Conservation (phyloP, 108 stramenopile species). For the Stephanodiscus minutulus region DNA sequence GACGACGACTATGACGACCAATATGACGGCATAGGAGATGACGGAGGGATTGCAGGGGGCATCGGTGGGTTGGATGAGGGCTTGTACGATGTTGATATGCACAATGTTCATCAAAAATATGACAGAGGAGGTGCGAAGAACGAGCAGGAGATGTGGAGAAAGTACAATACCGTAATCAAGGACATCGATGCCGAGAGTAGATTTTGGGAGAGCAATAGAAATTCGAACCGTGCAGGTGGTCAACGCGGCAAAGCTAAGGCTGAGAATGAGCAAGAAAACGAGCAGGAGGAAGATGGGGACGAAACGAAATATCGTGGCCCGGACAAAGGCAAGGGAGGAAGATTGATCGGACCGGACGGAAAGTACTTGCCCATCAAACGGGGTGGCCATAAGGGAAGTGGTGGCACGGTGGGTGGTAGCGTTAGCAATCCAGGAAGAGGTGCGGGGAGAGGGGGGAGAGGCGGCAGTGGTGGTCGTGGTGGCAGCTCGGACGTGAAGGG, state of each 20-base stretch:
- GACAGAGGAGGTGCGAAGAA: constrained; percentile 35
- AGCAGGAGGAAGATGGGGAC: constrained; percentile 26
- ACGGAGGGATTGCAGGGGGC: constrained; percentile 60
- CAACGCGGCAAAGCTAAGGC: background rate
- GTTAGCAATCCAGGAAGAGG: constrained; percentile 10
- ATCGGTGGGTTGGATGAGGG: constrained; percentile 47
- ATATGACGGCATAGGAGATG: constrained; percentile 74
- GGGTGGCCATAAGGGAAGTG: constrained; percentile 45
- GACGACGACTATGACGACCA: constrained; percentile 90
- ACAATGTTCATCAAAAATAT: constrained; percentile 58
- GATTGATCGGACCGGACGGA: constrained; percentile 78
- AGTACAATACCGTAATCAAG: constrained; percentile 68
- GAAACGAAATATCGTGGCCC: constrained; percentile 72
- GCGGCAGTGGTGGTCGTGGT: constrained; percentile 22
- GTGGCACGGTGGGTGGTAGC: constrained; percentile 3
- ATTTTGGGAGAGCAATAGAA: constrained; percentile 66
- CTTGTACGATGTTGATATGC: constrained; percentile 67
- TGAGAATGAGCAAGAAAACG: constrained; percentile 16
- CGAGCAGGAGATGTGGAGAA: constrained; percentile 51
- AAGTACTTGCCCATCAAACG: constrained; percentile 63
- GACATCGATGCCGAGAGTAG: constrained; percentile 65
- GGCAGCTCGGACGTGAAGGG: constrained; percentile 10
- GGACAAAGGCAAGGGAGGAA: constrained; percentile 84
- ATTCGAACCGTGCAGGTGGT: constrained; percentile 30
- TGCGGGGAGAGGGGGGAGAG: constrained; percentile 9